Evolutionary conservation across 2,329 filamentous ascomycete genomes (phyloP), one percentile per base, ranked within the genome.

Genomic region (Metarhizium humberi): DNA sequence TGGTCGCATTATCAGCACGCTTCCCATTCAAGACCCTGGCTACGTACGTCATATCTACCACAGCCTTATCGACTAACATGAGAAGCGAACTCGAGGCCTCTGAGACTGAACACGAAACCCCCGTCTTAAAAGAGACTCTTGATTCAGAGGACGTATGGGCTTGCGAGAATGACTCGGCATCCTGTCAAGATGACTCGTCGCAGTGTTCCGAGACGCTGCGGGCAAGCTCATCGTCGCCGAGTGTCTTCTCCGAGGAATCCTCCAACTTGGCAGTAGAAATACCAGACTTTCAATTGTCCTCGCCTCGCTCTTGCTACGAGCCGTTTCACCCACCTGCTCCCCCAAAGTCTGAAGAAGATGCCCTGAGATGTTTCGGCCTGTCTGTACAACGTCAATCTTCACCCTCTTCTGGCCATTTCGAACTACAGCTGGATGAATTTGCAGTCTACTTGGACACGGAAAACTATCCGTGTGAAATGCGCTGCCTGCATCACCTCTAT

Each of bases 351-450:
- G 55, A 56, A 48, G 4, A 16, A n/a, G 48, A 51, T 10, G 40
- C 55, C 3, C 25, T 54, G 20, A 7, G 62, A 66, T 46, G 16
- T 7, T 56, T 51, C 47, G 3, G 18, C 25, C 18, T 29, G 18
- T 20, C 18, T 4, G 40, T 6, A 3, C 49, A 20, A 32, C 34
- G 29, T 32, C 43, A 38, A 20, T 45, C 42, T 30, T 11, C 50
- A 2, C 20, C 25, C 45, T 11, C 4, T 20, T 18, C 16, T 0
- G 67, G 66, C 3, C 75, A 70, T 20, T 56, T 73, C 6, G 79
- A 83, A 51, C 73, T 85, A 13, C 69, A 78, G 4, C 68, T 88
- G 0, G 70, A 82, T 10, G 66, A 81, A 2, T 88, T 88, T 62
- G 73, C 73, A 2, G 69, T 87, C 1, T 88, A 87, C 61, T 66